A percentile compares a stretch with the other conserved stretches of the same genome.
Conservation (phyloP, 495 filamentous ascomycete genomes). For the Trichoderma parareesei region DNA sequence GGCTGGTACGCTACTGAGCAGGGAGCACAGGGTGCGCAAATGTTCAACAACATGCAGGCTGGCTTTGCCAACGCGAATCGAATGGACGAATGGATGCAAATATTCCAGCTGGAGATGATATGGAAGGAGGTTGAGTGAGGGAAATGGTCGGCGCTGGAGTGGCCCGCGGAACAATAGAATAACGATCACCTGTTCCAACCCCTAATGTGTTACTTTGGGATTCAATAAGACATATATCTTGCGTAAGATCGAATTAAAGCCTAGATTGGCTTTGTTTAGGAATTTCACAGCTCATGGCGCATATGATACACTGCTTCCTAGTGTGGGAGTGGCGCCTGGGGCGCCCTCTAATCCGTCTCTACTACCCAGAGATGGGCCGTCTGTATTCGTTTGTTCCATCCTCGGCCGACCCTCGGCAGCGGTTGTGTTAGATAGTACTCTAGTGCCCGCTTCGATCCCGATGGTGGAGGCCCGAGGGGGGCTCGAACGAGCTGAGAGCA, state of each 20-base stretch:
- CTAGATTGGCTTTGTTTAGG: no score
- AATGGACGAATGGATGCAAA: background rate
- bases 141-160: slow-evolving; percentile 15
- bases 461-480: background rate
- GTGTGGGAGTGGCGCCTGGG: no score
- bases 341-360: no score
- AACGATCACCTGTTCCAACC: no score
- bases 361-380: no score
- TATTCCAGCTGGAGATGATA: background rate
- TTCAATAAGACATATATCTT: no score
- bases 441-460: background rate
- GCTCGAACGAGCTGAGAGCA: background rate
- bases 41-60: background rate
- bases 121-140: background rate
- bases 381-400: background rate
- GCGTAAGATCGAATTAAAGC: no score
- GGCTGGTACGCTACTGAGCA: background rate
- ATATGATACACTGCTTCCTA: no score
- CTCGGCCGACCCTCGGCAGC: background rate
- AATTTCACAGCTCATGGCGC: no score
- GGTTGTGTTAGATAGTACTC: background rate
- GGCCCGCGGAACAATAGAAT: no score
- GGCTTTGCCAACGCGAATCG: background rate
- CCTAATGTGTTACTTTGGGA: no score
- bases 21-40: background rate